These are phyloP conservation scores for Annona squamosa DNA, from an alignment of 164 flowering plant genomes.

Conservation along the genomic window DNA sequence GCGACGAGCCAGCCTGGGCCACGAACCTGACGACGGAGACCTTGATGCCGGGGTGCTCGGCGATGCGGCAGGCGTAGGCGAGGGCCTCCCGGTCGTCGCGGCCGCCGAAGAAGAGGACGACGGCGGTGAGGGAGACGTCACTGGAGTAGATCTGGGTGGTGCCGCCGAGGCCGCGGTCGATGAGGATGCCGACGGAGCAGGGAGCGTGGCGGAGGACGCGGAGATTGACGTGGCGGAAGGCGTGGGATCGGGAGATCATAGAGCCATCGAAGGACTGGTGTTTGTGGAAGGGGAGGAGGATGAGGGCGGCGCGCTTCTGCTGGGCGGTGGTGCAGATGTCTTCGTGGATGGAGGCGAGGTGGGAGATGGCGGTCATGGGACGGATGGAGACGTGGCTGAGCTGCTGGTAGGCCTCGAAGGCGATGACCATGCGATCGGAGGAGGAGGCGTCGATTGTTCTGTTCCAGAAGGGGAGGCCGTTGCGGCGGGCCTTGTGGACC, in stretches of 20 bases:
- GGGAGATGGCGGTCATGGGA: conserved; percentile 49
- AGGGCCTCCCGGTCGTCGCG: conserved; percentile 43
- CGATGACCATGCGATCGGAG: conserved; percentile 30
- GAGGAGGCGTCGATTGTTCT: conserved; percentile 8
- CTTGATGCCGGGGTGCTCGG: conserved; percentile 50
- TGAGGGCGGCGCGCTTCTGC: conserved; percentile 32
- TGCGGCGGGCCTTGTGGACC: conserved; percentile 42
- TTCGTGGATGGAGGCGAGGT: conserved; percentile 34
- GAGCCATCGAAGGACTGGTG: conserved; percentile 37
- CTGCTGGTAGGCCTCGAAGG: conserved; percentile 37
- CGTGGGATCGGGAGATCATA: conserved; percentile 29
- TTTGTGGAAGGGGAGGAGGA: conserved; percentile 48
- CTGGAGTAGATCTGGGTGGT: conserved; percentile 37
- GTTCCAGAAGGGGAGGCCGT: conserved; percentile 58
- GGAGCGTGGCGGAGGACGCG: conserved; percentile 32
- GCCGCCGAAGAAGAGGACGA: conserved; percentile 38
- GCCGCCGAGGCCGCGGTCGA: conserved; percentile 52
- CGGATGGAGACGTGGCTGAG: conserved; percentile 39
- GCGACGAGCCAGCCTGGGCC: conserved; percentile 12
- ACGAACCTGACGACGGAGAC: conserved; percentile 27
- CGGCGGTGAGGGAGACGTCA: conserved; percentile 23
- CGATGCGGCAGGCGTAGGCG: conserved; percentile 33
- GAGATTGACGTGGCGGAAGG: conserved; percentile 29
- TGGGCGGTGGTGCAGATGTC: conserved; percentile 45
- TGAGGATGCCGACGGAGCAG: conserved; percentile 42